phyloP scores from a whole-genome alignment of 1,284 basidiomycete species.

The Stereum hirsutum region DNA sequence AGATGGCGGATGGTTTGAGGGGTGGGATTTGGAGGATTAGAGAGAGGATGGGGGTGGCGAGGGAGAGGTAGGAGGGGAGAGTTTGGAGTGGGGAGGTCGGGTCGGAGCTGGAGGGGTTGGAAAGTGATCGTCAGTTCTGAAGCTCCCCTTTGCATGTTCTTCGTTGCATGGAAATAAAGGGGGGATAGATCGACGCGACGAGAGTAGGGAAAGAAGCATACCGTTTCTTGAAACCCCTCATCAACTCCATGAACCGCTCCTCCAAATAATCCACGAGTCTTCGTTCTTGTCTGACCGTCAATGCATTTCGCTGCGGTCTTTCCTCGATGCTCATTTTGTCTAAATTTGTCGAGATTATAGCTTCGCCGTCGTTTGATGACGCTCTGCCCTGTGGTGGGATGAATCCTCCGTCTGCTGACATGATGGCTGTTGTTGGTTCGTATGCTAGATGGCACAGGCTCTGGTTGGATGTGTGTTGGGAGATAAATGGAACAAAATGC shows the following conservation, averaged over 20 bases:
- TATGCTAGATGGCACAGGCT: background rate
- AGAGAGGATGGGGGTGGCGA: slow-evolving; percentile 43
- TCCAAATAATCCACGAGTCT: slow-evolving; percentile 56
- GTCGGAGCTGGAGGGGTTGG: slow-evolving; percentile 34
- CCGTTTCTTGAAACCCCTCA: slow-evolving; percentile 65
- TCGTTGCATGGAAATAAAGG: too few relatives aligned
- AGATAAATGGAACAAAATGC: too few relatives aligned
- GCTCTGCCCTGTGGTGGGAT: too few relatives aligned
- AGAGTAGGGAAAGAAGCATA: slow-evolving; percentile 21
- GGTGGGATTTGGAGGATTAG: slow-evolving; percentile 66
- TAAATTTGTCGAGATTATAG: too few relatives aligned
- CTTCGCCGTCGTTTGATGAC: too few relatives aligned
- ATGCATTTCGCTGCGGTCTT: too few relatives aligned
- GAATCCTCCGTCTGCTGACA: too few relatives aligned
- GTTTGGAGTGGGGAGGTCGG: slow-evolving; percentile 45
- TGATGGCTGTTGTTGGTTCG: background rate
- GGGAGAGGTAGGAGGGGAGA: slow-evolving; percentile 45
- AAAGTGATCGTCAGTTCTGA: background rate
- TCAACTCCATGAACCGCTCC: slow-evolving; percentile 50
- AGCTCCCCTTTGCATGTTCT: background rate
- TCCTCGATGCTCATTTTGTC: too few relatives aligned
- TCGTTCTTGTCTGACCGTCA: slow-evolving; percentile 40
- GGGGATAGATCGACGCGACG: too few relatives aligned
- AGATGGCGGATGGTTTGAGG: slow-evolving; percentile 52
- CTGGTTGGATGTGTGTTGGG: too few relatives aligned